Base-by-base conservation (phyloP, 2,329 filamentous ascomycete genomes). In the Chaetomiaceae sp. region DNA sequence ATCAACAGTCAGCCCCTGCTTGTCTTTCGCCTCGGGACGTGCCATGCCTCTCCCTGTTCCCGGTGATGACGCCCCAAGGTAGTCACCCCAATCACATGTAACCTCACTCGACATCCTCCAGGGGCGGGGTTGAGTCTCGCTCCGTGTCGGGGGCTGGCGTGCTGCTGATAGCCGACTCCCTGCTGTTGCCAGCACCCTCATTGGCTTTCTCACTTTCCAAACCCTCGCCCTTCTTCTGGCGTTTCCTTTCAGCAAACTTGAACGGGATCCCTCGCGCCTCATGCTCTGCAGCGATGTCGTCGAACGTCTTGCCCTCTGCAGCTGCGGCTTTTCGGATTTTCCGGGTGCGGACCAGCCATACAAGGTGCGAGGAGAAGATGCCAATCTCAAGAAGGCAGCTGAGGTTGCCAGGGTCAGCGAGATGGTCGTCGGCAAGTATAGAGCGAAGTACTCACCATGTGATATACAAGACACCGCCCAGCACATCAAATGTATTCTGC, bases 401-500 rank as follows among this genome's bases (percentile, higher is more conserved):
- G 47, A 17, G 33, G 3, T 8, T 8, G n/a, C n/a, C n/a, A 12
- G 5, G 6, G 9, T 18, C 9, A 36, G 18, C 38, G 5, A 30
- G 18, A 3, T n/a, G n/a, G 5, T 26, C n/a, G n/a, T 29, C 15
- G 36, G 3, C n/a, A n/a, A n/a, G 22, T 18, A 12, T 17, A 6
- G 14, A 5, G n/a, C 10, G 18, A 20, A 24, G 15, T 6, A 62
- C 73, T 64, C 65, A 79, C 76, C 76, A 78, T 7, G 78, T 62
- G 41, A 81, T 76, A 57, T 83, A 84, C 48, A 81, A 60, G 2
- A 77, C 68, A 0, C 78, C 78, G 3, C 79, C 81, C 0, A 83
- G 63, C 4, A 78, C 63, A 56, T 84, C 81, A 55, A 84, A 83
- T 2, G 70, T 74, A 19, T 75, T 70, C 55, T 84, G 79, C 1